These are phyloP conservation scores for Saccharomycopsis sp. DNA, from an alignment of 805 yeast genomes.

Conservation along the genomic window DNA sequence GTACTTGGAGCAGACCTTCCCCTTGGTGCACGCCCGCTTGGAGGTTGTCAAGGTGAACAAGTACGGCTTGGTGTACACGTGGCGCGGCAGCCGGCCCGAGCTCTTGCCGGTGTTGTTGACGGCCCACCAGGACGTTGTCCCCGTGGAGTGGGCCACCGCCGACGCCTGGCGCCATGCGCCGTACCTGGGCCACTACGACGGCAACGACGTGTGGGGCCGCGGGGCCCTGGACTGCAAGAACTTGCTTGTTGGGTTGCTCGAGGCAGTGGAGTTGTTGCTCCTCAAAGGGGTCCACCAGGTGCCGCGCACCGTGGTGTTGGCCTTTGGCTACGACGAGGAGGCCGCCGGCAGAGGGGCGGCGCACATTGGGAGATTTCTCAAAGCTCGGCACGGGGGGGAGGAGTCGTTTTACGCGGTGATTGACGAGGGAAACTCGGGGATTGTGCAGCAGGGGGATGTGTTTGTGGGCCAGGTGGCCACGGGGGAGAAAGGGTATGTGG, in stretches of 20 bases:
- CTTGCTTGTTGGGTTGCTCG: conserved; percentile 54
- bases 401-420: conserved; percentile 52
- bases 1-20: conserved; percentile 47
- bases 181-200: conserved; percentile 58
- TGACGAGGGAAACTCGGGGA: conserved; percentile 58
- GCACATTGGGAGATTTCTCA: conserved; percentile 37
- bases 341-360: conserved; percentile 59
- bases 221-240: conserved; percentile 75
- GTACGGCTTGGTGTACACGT: conserved; percentile 56
- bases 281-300: conserved; percentile 43
- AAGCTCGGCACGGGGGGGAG: conserved; percentile 55
- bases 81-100: conserved; percentile 43
- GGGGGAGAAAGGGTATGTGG: conserved; percentile 55
- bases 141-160: conserved; percentile 53
- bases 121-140: conserved; percentile 80
- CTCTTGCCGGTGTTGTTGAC: conserved; percentile 60
- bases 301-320: conserved; percentile 51
- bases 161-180: conserved; percentile 61
- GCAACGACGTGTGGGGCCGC: conserved; percentile 60
- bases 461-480: conserved; percentile 47
- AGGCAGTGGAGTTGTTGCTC: conserved; percentile 51
- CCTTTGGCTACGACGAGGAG: conserved; percentile 80
- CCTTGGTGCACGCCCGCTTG: conserved; percentile 38
- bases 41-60: conserved; percentile 49
- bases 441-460: conserved; percentile 33